Percentiles rank a stretch among this genome's conserved stretches.
phyloP scores from a whole-genome alignment of 1,284 basidiomycete genomes.

The Fomitopsis betulina region DNA sequence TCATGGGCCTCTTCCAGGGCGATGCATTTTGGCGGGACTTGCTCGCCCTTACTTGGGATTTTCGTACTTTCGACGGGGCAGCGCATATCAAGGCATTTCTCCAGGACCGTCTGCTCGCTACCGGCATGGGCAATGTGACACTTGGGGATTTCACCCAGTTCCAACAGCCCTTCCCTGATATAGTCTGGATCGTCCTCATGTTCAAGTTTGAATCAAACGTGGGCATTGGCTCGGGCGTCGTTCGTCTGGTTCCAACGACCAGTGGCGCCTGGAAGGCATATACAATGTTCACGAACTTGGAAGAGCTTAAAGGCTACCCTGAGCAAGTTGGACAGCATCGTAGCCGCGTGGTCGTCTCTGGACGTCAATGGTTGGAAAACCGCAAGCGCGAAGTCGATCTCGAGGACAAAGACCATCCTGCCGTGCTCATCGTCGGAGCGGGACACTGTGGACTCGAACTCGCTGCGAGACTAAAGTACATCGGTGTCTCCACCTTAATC shows the following conservation, averaged over 20 bases:
- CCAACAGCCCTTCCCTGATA: conserved; percentile 31
- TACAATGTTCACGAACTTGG: conserved; percentile 49
- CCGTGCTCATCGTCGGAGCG: conserved; percentile 35
- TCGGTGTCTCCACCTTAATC: conserved; percentile 47
- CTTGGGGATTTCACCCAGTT: conserved; percentile 24
- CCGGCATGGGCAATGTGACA: conserved; percentile 33
- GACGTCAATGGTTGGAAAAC: conserved; percentile 22
- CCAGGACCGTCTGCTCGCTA: conserved; percentile 32
- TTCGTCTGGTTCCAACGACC: conserved; percentile 43
- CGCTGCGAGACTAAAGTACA: conserved; percentile 47
- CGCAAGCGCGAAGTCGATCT: conserved; percentile 12
- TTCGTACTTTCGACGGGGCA: conserved; percentile 47
- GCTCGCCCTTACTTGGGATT: conserved; percentile 55
- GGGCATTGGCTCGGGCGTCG: conserved; percentile 42
- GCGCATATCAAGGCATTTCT: conserved; percentile 30
- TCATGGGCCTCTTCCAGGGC: conserved; percentile 28
- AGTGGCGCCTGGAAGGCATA: conserved; percentile 48
- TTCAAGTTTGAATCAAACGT: conserved; percentile 49
- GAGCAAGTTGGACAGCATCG: conserved; percentile 22
- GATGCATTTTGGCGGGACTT: conserved; percentile 51
- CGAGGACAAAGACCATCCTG: background rate
- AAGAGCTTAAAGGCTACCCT: conserved; percentile 42
- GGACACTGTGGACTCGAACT: conserved; percentile 56
- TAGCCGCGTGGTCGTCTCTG: conserved; percentile 15
- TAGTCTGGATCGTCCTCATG: conserved; percentile 47